Conservation (phyloP, 345 rosid species). For the Excoecaria cochinchinensis region DNA sequence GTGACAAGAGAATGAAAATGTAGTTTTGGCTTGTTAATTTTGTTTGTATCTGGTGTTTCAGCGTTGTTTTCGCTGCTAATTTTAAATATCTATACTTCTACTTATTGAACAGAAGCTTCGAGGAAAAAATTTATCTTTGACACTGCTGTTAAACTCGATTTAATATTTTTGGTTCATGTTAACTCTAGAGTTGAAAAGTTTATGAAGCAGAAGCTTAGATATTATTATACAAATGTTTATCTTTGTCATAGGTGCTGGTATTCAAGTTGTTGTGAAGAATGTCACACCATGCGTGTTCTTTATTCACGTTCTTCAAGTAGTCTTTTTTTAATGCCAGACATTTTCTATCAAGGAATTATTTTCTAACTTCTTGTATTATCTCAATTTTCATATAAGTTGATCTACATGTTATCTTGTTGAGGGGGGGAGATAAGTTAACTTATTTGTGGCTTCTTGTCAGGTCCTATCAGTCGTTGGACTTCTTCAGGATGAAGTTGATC, state of each 20-base stretch:
- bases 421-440: neutral
- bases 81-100: neutral
- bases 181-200: neutral
- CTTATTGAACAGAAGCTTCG: neutral
- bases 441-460: constrained; percentile 32
- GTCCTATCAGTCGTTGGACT: constrained; percentile 95
- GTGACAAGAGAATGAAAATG: neutral
- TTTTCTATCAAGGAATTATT: neutral
- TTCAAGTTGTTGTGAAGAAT: neutral
- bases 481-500: constrained; percentile 97
- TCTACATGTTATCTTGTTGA: neutral
- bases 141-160: neutral
- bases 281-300: neutral
- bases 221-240: neutral
- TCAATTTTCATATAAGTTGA: neutral
- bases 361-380: neutral
- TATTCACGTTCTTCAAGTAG: neutral
- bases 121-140: neutral
- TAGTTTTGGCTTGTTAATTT: neutral
- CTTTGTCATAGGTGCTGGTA: neutral
- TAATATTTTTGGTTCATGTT: neutral
- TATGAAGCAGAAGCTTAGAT: neutral
- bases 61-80: neutral
- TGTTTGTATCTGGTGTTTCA: neutral
- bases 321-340: neutral